Percentiles rank a stretch among this genome's conserved stretches.
These are phyloP conservation scores for Emydomyces testavorans DNA, from an alignment of 2,329 filamentous ascomycete genomes.

Conservation along the genomic window DNA sequence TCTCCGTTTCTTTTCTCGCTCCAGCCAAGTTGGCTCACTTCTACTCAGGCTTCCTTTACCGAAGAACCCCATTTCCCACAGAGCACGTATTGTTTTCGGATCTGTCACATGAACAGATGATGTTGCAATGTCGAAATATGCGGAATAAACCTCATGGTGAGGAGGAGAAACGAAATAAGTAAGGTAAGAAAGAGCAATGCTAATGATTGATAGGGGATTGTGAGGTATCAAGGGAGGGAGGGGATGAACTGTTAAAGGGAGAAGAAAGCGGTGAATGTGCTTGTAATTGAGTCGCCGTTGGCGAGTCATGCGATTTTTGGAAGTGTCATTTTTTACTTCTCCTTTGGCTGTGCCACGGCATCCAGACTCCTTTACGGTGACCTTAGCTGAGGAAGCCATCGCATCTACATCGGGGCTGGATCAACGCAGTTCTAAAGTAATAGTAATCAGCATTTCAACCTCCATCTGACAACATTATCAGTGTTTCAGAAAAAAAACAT, in stretches of 20 bases:
- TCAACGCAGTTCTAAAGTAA: not conserved
- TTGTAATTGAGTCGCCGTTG: conserved; percentile 48
- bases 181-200: conserved; percentile 66
- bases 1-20: conserved; percentile 62
- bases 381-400: not conserved
- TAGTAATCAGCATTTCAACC: not conserved
- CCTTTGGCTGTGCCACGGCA: not conserved
- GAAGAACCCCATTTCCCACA: conserved; percentile 97
- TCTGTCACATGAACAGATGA: conserved; percentile 77
- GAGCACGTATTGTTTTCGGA: conserved; percentile 57
- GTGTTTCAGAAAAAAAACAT: no score
- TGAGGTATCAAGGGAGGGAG: conserved; percentile 80
- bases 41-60: conserved; percentile 87
- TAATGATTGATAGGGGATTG: conserved; percentile 79
- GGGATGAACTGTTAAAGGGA: conserved; percentile 70
- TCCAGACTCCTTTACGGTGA: not conserved
- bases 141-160: conserved; percentile 53
- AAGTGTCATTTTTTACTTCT: not conserved
- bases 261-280: conserved; percentile 69
- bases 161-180: conserved; percentile 57
- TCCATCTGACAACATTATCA: no score
- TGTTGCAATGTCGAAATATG: conserved; percentile 69
- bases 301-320: conserved; percentile 17
- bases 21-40: conserved; percentile 89
- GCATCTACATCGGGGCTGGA: not conserved